Percentiles rank a stretch among this genome's conserved stretches.
phyloP scores from a whole-genome alignment of 192 early-diverging fungal genomes.

The Coemansia sp. region DNA sequence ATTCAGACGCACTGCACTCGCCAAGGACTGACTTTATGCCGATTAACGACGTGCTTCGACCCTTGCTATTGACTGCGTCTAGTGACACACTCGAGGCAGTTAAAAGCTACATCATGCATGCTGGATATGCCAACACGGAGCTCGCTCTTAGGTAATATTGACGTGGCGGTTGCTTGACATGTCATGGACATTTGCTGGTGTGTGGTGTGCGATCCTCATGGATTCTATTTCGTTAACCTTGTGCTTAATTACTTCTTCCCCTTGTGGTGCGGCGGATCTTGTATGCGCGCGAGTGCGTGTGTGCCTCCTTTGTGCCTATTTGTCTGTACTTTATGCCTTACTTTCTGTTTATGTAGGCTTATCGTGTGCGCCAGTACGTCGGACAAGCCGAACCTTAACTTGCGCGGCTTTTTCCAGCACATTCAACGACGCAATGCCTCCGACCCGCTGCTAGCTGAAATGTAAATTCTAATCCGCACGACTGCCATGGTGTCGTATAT shows the following conservation, averaged over 20 bases:
- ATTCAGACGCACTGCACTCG: background rate
- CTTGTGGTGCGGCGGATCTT: too few relatives aligned
- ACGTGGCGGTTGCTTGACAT: background rate
- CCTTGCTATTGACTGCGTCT: slow-evolving; percentile 10
- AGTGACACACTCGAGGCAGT: slow-evolving; percentile 12
- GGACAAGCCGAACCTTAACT: background rate
- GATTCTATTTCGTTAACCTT: background rate
- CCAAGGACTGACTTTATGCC: background rate
- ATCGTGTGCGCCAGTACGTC: background rate
- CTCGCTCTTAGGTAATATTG: slow-evolving; percentile 45
- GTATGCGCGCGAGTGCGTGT: too few relatives aligned
- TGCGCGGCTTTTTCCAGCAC: background rate
- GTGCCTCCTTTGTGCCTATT: background rate
- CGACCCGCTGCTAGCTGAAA: slow-evolving; percentile 26
- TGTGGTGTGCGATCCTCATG: background rate
- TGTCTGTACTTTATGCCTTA: too few relatives aligned
- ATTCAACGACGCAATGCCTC: slow-evolving; percentile 5
- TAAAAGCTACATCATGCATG: slow-evolving; percentile 1
- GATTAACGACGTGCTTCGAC: slow-evolving; percentile 19
- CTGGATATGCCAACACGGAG: slow-evolving; percentile 19
- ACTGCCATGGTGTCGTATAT: too few relatives aligned
- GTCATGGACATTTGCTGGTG: background rate
- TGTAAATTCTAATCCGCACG: slow-evolving; percentile 28
- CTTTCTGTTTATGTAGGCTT: slow-evolving; percentile 29
- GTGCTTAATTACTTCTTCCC: too few relatives aligned